phyloP scores from a whole-genome alignment of 176 grass and related monocot genomes.

The Calamus simplicifolius region DNA sequence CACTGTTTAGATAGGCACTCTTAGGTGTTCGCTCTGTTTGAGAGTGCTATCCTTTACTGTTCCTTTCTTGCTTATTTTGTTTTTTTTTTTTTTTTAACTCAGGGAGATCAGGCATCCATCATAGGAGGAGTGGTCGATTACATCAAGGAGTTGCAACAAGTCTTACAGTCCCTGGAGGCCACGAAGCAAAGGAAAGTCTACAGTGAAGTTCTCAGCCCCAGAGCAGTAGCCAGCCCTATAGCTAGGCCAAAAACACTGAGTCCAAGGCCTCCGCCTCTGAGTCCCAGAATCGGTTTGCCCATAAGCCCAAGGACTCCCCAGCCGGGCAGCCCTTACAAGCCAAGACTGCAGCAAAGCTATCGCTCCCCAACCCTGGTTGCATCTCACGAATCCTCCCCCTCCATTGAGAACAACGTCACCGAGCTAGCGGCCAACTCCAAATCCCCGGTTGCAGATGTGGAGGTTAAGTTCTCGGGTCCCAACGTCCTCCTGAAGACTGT shows the following conservation, averaged over 20 bases:
- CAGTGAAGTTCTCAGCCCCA: conserved; percentile 60
- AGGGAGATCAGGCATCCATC: conserved; percentile 79
- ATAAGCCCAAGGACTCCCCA: conserved; percentile 67
- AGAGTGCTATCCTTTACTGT: too few relatives aligned
- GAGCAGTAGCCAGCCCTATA: conserved; percentile 21
- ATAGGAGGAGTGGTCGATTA: conserved; percentile 84
- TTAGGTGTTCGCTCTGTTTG: too few relatives aligned
- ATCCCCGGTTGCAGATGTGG: conserved; percentile 29
- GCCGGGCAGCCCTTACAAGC: conserved; percentile 57
- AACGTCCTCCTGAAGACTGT: conserved; percentile 73
- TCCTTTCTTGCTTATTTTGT: too few relatives aligned
- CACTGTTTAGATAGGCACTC: too few relatives aligned
- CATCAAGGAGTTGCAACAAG: conserved; percentile 79
- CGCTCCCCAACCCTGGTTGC: background rate
- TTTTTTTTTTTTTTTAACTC: background rate
- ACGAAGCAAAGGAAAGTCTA: conserved; percentile 66
- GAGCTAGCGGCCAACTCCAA: conserved; percentile 35
- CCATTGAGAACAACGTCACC: conserved; percentile 24
- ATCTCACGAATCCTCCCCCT: conserved; percentile 20
- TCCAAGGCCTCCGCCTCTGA: conserved; percentile 24
- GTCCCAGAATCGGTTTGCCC: conserved; percentile 20
- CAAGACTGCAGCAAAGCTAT: background rate
- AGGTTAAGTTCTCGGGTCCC: conserved; percentile 64
- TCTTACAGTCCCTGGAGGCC: conserved; percentile 56
- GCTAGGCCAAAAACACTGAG: conserved; percentile 24